Percentiles rank a stretch among this genome's conserved stretches.
Evolutionary conservation across 169 alveolate species (phyloP).

Genomic region (Cryptosporidium parvum): DNA sequence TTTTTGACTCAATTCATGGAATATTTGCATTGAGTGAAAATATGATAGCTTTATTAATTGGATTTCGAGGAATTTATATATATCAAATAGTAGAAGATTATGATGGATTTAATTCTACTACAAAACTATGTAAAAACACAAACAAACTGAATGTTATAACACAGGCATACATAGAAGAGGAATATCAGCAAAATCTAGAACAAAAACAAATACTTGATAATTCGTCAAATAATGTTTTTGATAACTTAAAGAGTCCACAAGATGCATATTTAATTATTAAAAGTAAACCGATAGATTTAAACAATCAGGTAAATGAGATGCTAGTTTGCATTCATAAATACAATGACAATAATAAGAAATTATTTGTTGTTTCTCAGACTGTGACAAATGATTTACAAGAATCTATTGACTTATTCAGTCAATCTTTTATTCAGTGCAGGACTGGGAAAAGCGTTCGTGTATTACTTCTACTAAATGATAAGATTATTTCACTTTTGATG

Average conservation of each 20-base stretch:
- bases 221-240: background rate
- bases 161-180: background rate
- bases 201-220: background rate
- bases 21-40: slow-evolving; percentile 16
- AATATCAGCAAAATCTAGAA: background rate
- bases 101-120: background rate
- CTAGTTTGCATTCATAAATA: slow-evolving; percentile 47
- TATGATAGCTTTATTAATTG: slow-evolving; percentile 10
- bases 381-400: slow-evolving; percentile 22
- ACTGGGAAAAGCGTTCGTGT: background rate
- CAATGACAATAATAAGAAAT: background rate
- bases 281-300: background rate
- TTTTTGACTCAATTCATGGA: slow-evolving; percentile 32
- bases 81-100: slow-evolving; percentile 47
- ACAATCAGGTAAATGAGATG: background rate
- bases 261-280: slow-evolving; percentile 8
- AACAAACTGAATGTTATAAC: background rate
- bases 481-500: slow-evolving; percentile 16
- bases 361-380: slow-evolving; percentile 40
- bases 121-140: background rate
- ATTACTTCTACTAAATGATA: slow-evolving; percentile 30
- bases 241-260: background rate
- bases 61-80: slow-evolving; percentile 25
- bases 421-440: slow-evolving; percentile 17
- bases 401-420: slow-evolving; percentile 9